Evolutionary conservation across 306 rosid species (phyloP), one percentile per base, ranked within the genome.

Genomic region (Ammopiptanthus mongolicus): DNA sequence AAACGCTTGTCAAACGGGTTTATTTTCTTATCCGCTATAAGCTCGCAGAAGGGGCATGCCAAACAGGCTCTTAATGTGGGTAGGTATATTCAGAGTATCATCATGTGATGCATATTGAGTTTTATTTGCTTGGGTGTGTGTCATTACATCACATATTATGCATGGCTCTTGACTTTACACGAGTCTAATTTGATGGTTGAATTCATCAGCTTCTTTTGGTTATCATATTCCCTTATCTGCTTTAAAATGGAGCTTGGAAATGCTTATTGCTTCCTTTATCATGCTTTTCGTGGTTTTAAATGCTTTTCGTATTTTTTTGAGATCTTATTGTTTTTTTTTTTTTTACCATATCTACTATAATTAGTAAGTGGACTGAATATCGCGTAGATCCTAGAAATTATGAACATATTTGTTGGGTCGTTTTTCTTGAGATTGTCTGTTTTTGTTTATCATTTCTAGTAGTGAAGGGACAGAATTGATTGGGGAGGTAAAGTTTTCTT

Each of bases 21-120:
- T n/a, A n/a, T n/a, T n/a, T n/a, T n/a, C n/a, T n/a, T n/a, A n/a
- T n/a, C n/a, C n/a, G n/a, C n/a, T n/a, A n/a, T n/a, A n/a, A n/a
- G n/a, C n/a, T n/a, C n/a, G n/a, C n/a, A n/a, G n/a, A n/a, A n/a
- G n/a, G n/a, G n/a, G n/a, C n/a, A n/a, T n/a, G n/a, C n/a, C n/a
- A n/a, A n/a, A n/a, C n/a, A n/a, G n/a, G 53, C 17, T 53, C 31
- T 64, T 28, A 44, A 77, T 77, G 83, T 64, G 68, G 21, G 44
- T 79, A 56, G 55, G 2, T 36, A 57, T 21, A 52, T n/a, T 51
- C 42, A 33, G 4, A 3, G 19, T 41, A 6, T 41, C 0, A 18
- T 1, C 13, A n/a, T 56, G 59, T 4, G 14, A 13, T 37, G 17
- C 21, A 19, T 57, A 8, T 19, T 29, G 48, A 6, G 9, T 46